These are phyloP conservation scores for Venustampulla echinocandica DNA, from an alignment of 495 filamentous ascomycete genomes.

Conservation along the genomic window DNA sequence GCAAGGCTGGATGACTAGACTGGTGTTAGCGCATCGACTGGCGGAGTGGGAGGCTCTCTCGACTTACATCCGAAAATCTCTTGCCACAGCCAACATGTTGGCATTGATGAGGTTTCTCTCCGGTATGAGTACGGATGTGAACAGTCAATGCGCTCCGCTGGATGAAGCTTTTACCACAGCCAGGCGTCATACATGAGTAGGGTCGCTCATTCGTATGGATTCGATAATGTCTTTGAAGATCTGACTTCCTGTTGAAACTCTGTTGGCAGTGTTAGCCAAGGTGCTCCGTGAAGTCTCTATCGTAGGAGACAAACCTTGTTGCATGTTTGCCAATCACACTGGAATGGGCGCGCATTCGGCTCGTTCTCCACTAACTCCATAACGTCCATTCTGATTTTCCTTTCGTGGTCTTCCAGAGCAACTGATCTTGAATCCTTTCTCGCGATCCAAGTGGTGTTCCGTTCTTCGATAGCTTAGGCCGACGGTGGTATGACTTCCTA, in stretches of 20 bases:
- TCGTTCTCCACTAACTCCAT: slow-evolving; percentile 46
- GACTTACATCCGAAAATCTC: slow-evolving; percentile 74
- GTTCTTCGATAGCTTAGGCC: too few relatives aligned
- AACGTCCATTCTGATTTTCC: slow-evolving; percentile 38
- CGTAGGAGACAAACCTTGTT: slow-evolving; percentile 34
- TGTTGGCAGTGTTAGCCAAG: slow-evolving; percentile 25
- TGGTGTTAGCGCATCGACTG: slow-evolving; percentile 29
- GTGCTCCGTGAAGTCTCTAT: neutral
- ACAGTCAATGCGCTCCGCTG: slow-evolving; percentile 82
- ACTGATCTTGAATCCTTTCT: too few relatives aligned
- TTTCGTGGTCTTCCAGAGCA: neutral
- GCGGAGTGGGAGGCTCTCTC: slow-evolving; percentile 3
- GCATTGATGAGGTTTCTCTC: slow-evolving; percentile 83
- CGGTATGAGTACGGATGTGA: slow-evolving; percentile 79
- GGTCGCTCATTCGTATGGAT: slow-evolving; percentile 89
- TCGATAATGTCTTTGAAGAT: slow-evolving; percentile 77
- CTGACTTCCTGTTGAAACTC: slow-evolving; percentile 92
- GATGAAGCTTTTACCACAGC: slow-evolving; percentile 84
- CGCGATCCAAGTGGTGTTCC: too few relatives aligned
- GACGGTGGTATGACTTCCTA: too few relatives aligned
- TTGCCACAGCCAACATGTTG: slow-evolving; percentile 73
- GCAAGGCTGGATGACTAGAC: slow-evolving; percentile 77
- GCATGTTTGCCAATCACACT: slow-evolving; percentile 44
- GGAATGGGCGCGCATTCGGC: slow-evolving; percentile 41
- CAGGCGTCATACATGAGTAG: slow-evolving; percentile 58